Percentiles rank a stretch among this genome's conserved stretches.
Evolutionary conservation across 176 grass and related monocot genomes (phyloP).

Genomic region (Carex myosuroides): DNA sequence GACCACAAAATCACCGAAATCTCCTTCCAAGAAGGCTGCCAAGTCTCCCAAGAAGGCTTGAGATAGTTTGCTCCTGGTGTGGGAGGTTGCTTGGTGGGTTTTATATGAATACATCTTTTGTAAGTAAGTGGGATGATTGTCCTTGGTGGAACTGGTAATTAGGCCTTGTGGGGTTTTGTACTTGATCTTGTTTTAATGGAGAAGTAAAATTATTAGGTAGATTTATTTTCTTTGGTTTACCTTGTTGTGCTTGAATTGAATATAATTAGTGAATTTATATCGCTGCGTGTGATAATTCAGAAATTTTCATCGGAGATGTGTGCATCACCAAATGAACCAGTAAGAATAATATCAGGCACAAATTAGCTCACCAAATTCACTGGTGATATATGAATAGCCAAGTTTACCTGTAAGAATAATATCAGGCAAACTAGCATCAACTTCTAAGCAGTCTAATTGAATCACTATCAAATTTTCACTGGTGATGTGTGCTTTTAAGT

Average conservation of each 20-base stretch:
- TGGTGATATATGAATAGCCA: no score
- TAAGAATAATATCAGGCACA: no score
- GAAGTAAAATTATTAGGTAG: neutral
- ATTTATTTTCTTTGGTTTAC: neutral
- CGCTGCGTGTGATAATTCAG: neutral
- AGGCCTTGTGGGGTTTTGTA: neutral
- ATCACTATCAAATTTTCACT: no score
- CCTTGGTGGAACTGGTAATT: neutral
- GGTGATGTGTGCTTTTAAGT: no score
- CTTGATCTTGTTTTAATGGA: neutral
- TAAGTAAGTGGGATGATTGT: neutral
- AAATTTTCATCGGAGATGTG: neutral
- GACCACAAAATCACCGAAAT: neutral
- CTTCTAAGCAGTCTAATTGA: no score
- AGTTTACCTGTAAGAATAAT: no score
- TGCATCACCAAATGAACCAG: neutral
- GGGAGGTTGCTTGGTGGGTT: neutral
- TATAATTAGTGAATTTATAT: neutral
- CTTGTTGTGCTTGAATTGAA: neutral
- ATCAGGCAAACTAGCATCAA: no score
- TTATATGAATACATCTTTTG: neutral
- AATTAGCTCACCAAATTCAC: no score
- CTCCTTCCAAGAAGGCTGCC: neutral
- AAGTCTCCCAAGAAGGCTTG: slow-evolving; percentile 21
- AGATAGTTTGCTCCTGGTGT: neutral